phyloP scores from a whole-genome alignment of 306 rosid genomes.

The Arachis hypogaea region DNA sequence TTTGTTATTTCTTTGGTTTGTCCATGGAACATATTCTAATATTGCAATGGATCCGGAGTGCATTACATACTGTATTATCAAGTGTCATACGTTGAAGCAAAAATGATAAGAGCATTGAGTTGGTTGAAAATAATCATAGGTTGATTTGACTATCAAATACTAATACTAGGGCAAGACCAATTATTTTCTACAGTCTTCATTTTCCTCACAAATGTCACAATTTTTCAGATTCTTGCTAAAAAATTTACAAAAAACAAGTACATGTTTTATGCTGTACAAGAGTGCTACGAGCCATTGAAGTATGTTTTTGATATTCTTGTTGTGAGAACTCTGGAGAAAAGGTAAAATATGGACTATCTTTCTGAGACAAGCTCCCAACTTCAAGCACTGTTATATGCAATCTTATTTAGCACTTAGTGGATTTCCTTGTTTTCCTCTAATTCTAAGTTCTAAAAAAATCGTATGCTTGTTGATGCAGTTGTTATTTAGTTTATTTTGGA shows the following conservation, averaged over 20 bases:
- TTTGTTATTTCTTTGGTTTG: no score
- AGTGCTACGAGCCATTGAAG: conserved; percentile 81
- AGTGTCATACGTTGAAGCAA: no score
- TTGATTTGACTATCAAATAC: no score
- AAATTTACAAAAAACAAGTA: conserved; percentile 77
- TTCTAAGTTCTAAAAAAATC: conserved; percentile 3
- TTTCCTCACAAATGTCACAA: conserved; percentile 43
- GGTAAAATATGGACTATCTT: conserved; percentile 53
- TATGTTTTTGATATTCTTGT: conserved; percentile 79
- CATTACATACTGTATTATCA: no score
- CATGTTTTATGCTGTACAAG: conserved; percentile 83
- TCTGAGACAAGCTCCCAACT: conserved; percentile 5
- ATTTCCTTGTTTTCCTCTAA: not conserved
- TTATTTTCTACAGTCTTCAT: conserved; percentile 73
- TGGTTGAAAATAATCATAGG: no score
- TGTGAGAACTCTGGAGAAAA: conserved; percentile 76
- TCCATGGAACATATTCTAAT: no score
- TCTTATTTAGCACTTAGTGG: conserved; percentile 12
- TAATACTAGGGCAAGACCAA: no score
- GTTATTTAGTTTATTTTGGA: conserved; percentile 50
- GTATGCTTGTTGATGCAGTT: conserved; percentile 14
- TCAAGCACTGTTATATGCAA: conserved; percentile 27
- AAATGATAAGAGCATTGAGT: no score
- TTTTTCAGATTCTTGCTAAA: conserved; percentile 65
- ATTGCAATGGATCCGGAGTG: no score